Base-by-base conservation (phyloP, 177 flowering plant genomes). In the Vitis hybrid region DNA sequence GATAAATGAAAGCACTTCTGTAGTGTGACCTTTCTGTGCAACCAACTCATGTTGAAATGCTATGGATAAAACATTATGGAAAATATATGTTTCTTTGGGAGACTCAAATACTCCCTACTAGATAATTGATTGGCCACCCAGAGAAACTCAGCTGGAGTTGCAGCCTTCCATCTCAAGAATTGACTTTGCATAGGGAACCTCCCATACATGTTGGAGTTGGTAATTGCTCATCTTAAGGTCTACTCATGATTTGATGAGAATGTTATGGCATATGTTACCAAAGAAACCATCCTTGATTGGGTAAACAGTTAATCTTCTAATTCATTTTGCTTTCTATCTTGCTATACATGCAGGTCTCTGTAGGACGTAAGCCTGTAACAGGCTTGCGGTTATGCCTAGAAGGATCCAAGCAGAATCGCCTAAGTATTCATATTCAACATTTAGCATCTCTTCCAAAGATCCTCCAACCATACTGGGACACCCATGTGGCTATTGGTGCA, bases 401-500 rank as follows among this genome's bases (percentile, higher is more conserved):
- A 78, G 98, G 98, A 71, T 19, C 62, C 19, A 88, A 85, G 75
- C 87, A 79, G 57, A 88, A 88, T 52, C 82, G 90, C 2, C 71
- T 88, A 1, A 23, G 80, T 23, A 81, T 88, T 32, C 84, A 80
- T 69, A 60, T 88, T 40, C 90, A 86, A 63, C 92, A 88, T 64
- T 75, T 92, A 48, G 82, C 83, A 40, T 83, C 86, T 60, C 88
- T 92, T 52, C 97, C 97, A 0, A 92, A 88, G 77, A 86, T 94
- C 66, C 85, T 94, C 14, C 85, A 54, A n/a, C 96, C 92, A 52
- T 73, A 79, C 70, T 92, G 97, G 97, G 98, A 94, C 71, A 67
- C 86, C 57, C 91, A 92, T 67, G 77, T 90, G 58, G 87, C 96
- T 32, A 92, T 94, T 55, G 98, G 97, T 59, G 89, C 96, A 34